phyloP scores from a whole-genome alignment of 176 grass and related monocot species.

The Rhipidocladum racemiflorum region DNA sequence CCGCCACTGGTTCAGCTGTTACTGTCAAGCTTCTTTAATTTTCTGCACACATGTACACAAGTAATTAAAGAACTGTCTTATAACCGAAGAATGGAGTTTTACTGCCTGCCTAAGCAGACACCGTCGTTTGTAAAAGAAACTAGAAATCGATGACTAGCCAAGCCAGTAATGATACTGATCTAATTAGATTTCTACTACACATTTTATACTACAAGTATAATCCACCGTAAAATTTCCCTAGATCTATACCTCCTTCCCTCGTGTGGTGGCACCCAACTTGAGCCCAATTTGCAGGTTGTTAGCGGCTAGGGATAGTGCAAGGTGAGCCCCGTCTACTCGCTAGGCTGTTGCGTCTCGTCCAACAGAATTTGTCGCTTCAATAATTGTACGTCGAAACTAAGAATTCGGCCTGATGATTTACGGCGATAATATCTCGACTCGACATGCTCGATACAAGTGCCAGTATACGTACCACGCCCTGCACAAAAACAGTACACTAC shows the following conservation, averaged over 20 bases:
- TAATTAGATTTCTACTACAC: no score
- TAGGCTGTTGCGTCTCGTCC: background rate
- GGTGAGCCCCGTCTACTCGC: background rate
- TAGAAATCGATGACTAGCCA: background rate
- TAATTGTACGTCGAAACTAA: background rate
- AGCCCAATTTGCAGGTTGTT: background rate
- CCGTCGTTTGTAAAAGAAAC: no score
- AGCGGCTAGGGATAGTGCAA: background rate
- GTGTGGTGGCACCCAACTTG: background rate
- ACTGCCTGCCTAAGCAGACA: background rate
- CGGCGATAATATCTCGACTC: background rate
- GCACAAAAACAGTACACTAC: background rate
- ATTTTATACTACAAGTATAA: no score
- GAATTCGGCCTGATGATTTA: background rate
- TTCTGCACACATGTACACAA: background rate
- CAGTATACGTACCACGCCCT: background rate
- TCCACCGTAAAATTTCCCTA: no score
- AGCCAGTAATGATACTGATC: background rate
- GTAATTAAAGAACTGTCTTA: background rate
- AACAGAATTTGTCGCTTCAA: background rate
- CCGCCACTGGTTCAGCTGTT: no score
- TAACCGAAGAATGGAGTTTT: background rate
- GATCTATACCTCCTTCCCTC: background rate
- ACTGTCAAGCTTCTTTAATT: background rate
- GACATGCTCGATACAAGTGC: background rate